Base-by-base conservation (phyloP, 2,329 filamentous ascomycete genomes). In the Fusarium goolgardi region DNA sequence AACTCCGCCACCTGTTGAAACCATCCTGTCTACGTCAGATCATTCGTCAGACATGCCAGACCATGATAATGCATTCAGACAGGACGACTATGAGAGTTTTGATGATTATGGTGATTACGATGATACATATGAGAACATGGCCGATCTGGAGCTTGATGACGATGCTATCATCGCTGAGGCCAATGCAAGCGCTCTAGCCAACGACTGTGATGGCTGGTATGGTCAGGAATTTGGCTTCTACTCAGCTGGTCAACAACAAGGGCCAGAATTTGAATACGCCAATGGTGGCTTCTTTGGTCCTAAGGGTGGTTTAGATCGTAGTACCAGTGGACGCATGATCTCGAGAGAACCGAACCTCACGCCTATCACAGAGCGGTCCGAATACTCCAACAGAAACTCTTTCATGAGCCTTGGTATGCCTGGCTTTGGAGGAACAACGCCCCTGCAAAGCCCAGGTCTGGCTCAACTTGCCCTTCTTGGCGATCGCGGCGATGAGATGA, bases 191-290 rank as follows among this genome's bases (percentile, higher is more conserved):
- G 96, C 92, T 2, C 84, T 99, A 10, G 95, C 96, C 45, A 94
- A 93, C 70, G 96, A 99, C 74, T 90, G 90, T 9, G 95, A 97
- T 67, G 95, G 93, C 1, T 96, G 96, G 82, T 99, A 99, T 75
- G 96, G 96, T 0, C 91, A 94, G 71, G 96, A 99, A 77, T 99
- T 99, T 75, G 94, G 94, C 1, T 99, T 99, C 78, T 99, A 97
- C 77, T 93, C 94, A 2, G 70, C 80, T 7, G 76, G 76, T 18
- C 77, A 80, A 13, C 79, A 78, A 39, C 77, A 83, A 46, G 83
- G 82, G 21, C 81, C 80, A 31, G 76, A 81, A 10, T 85, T 84
- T 39, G 81, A 91, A 55, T 92, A 91, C 71, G 86, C 88, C 16
- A 91, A 93, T 71, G 96, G 96, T 29, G 96, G 96, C 21, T 97